Evolutionary conservation across 1,284 basidiomycete genomes (phyloP).

Genomic region (Puccinia brachypodii): DNA sequence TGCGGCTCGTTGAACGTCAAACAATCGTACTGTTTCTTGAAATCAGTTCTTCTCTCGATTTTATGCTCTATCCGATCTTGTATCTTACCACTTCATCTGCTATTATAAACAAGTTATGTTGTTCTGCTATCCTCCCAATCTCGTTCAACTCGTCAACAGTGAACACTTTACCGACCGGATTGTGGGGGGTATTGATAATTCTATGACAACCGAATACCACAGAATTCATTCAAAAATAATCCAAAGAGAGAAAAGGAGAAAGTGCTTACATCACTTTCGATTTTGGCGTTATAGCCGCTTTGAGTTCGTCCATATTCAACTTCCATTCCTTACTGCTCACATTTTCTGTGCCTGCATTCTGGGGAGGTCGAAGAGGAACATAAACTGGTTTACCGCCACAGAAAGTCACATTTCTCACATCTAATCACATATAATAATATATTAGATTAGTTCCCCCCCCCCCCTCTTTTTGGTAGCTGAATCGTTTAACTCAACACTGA

Average conservation of each 20-base stretch:
- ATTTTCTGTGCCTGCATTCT: constrained; percentile 59
- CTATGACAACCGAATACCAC: constrained; percentile 49
- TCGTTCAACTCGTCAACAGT: constrained; percentile 74
- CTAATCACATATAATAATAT: too few relatives aligned
- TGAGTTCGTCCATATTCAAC: constrained; percentile 79
- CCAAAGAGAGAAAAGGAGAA: background rate
- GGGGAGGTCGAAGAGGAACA: constrained; percentile 86
- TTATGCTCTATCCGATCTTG: constrained; percentile 5
- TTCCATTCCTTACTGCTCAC: constrained; percentile 71
- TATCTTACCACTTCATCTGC: constrained; percentile 86
- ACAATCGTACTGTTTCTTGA: constrained; percentile 71
- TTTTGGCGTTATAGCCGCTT: constrained; percentile 75
- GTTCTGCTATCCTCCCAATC: constrained; percentile 81
- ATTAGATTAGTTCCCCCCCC: constrained; percentile 39
- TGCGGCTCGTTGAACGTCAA: constrained; percentile 88
- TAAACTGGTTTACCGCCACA: constrained; percentile 79
- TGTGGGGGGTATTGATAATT: constrained; percentile 92
- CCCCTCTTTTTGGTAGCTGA: too few relatives aligned
- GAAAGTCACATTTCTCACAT: constrained; percentile 54
- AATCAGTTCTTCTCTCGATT: background rate
- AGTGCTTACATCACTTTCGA: constrained; percentile 73
- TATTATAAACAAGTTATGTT: constrained; percentile 89
- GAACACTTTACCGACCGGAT: constrained; percentile 95
- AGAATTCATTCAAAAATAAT: background rate
- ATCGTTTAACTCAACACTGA: constrained; percentile 56